phyloP scores from a whole-genome alignment of 2,329 filamentous ascomycete genomes.

The Calycina herbarum region DNA sequence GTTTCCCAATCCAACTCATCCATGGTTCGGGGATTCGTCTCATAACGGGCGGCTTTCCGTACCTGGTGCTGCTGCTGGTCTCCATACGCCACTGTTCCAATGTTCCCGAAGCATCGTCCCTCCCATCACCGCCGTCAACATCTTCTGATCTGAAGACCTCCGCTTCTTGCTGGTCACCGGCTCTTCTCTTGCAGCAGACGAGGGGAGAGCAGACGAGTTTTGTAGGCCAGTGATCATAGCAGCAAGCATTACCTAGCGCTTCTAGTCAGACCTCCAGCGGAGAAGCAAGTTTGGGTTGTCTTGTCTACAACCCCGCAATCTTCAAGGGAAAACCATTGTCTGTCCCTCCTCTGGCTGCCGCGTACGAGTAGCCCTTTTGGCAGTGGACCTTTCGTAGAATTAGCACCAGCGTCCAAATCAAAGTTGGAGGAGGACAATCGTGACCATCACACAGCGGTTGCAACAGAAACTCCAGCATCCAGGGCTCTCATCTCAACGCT shows the following conservation, averaged over 20 bases:
- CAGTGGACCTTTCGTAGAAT: neutral
- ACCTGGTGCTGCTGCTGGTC: constrained; percentile 3
- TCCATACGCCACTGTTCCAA: constrained; percentile 6
- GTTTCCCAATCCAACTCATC: constrained; percentile 13
- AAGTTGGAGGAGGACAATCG: constrained; percentile 1
- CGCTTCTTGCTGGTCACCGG: neutral
- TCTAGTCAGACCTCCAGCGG: neutral
- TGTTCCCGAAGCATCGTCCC: constrained; percentile 4
- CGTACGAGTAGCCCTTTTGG: neutral
- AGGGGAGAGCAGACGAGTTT: neutral
- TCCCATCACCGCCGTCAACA: constrained; percentile 2
- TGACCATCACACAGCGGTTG: neutral
- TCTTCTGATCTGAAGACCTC: constrained; percentile 6
- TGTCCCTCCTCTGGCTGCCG: neutral
- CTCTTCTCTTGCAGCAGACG: constrained; percentile 4
- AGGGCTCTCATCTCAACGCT: neutral
- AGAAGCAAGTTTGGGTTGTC: neutral
- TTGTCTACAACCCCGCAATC: constrained; percentile 3
- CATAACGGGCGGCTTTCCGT: constrained; percentile 14
- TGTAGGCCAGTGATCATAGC: neutral
- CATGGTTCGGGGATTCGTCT: constrained; percentile 19
- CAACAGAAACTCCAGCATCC: neutral
- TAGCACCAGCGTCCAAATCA: neutral
- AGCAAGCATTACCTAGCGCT: neutral
- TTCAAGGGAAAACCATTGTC: constrained; percentile 4